A percentile compares a stretch with the other conserved stretches of the same genome.
These are phyloP conservation scores for Gremmenia infestans DNA, from an alignment of 2,329 filamentous ascomycete species.

Conservation along the genomic window DNA sequence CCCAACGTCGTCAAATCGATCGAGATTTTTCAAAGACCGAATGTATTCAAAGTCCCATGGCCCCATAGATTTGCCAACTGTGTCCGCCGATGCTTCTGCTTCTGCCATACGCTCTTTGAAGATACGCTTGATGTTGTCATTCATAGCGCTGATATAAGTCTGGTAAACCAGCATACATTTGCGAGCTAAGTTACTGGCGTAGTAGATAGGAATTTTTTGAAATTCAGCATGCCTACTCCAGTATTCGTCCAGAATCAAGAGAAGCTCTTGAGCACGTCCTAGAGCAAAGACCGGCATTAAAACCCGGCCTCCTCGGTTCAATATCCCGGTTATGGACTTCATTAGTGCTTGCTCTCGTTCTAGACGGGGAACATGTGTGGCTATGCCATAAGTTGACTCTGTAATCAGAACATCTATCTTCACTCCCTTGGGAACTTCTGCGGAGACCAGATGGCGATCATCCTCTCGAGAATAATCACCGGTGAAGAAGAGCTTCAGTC, in stretches of 20 bases:
- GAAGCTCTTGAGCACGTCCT: slow-evolving; percentile 85
- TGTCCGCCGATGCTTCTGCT: slow-evolving; percentile 74
- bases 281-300: slow-evolving; percentile 94
- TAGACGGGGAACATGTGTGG: slow-evolving; percentile 82
- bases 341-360: slow-evolving; percentile 91
- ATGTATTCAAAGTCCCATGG: slow-evolving; percentile 98
- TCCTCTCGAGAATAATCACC: slow-evolving; percentile 96
- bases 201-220: slow-evolving; percentile 92
- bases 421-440: slow-evolving; percentile 79
- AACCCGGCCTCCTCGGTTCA: slow-evolving; percentile 88
- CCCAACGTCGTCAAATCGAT: slow-evolving; percentile 93
- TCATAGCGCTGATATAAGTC: slow-evolving; percentile 97
- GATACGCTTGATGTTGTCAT: slow-evolving; percentile 96
- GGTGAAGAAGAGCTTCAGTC: slow-evolving; percentile 94
- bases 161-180: slow-evolving; percentile 99
- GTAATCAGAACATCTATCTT: slow-evolving; percentile 97
- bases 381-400: slow-evolving; percentile 95
- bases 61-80: slow-evolving; percentile 63
- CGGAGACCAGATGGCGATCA: slow-evolving; percentile 91
- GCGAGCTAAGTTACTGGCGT: slow-evolving; percentile 87
- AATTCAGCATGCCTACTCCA: slow-evolving; percentile 87
- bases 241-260: slow-evolving; percentile 94
- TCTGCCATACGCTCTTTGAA: slow-evolving; percentile 90
- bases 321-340: slow-evolving; percentile 86
- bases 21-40: slow-evolving; percentile 83